Base-by-base conservation (phyloP, 768 basidiomycete species). In the Inosperma sp. region DNA sequence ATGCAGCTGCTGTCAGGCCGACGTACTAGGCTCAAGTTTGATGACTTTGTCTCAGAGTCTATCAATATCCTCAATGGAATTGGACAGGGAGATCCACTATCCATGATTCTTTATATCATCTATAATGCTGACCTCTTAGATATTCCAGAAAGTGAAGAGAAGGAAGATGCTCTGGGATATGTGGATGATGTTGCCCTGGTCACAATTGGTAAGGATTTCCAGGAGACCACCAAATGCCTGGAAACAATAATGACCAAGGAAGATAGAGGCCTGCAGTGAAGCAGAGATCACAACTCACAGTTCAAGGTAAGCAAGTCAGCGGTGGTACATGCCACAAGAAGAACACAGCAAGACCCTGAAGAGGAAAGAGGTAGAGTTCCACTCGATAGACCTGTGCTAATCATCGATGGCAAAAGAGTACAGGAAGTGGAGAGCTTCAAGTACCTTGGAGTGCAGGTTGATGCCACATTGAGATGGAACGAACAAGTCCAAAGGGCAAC, bases 261-360 rank as follows among this genome's bases (percentile, higher is more conserved):
- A 58, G 30, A 63, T 73, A 52, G 62, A 0, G 62, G 47, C 17
- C 55, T 60, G 10, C 40, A 62, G 0, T 70, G 69, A 66, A 47
- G 56, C 1, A 1, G 12, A 0, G 25, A 33, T 0, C 68, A 68
- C 52, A 64, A 67, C 57, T 69, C 60, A 0, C 42, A 49, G 21
- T 71, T 66, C 43, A 64, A 68, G 43, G 50, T 68, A 4, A 44
- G 53, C 19, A 73, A 73, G 56, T 44, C 62, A 0, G 64, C 59
- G 14, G 17, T 49, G 5, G 6, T 52, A 37, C 62, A 68, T 56
- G 64, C 62, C 48, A 51, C 50, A 29, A 41, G 31, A n/a, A 43
- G 22, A 49, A 31, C 12, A 34, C 23, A 17, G 23, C 22, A 31
- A 5, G 8, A 36, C 26, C 13, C 40, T 7, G 27, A 46, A 29